These are phyloP conservation scores for Stemphylium lycopersici DNA, from an alignment of 2,329 filamentous ascomycete species.

Conservation along the genomic window DNA sequence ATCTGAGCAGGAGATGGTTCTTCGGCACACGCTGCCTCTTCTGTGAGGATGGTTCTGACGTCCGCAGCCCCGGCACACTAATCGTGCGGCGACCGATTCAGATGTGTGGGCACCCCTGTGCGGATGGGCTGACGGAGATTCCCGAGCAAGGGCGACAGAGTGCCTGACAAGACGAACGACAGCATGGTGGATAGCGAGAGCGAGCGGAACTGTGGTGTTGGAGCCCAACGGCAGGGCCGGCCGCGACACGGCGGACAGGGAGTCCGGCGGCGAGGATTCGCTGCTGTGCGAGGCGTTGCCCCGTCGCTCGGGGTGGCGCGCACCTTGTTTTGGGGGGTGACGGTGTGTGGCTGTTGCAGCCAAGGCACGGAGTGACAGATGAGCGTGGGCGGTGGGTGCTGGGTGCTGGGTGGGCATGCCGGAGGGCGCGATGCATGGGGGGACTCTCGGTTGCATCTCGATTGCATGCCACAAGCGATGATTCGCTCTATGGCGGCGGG, in stretches of 20 bases:
- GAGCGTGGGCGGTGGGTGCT: constrained; percentile 12
- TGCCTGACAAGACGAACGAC: background rate
- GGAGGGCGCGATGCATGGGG: constrained; percentile 21
- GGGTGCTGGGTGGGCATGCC: background rate
- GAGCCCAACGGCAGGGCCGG: constrained; percentile 15
- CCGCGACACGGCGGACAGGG: background rate
- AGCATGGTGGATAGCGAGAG: background rate
- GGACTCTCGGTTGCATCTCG: constrained; percentile 34
- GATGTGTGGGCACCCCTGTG: constrained; percentile 18
- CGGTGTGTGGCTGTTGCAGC: constrained; percentile 16
- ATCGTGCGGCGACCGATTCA: constrained; percentile 24
- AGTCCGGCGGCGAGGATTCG: too few relatives aligned
- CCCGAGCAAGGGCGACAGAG: constrained; percentile 17
- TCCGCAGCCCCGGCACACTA: constrained; percentile 21
- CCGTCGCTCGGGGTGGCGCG: constrained; percentile 16
- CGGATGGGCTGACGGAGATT: constrained; percentile 17
- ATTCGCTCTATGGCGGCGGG: constrained; percentile 27
- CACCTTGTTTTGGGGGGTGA: constrained; percentile 5
- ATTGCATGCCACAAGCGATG: constrained; percentile 28
- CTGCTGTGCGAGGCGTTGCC: constrained; percentile 4
- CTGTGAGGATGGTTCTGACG: constrained; percentile 13
- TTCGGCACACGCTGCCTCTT: constrained; percentile 6
- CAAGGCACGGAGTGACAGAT: constrained; percentile 23
- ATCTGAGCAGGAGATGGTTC: constrained; percentile 20
- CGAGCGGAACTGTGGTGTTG: constrained; percentile 3